Conservation (phyloP, 768 basidiomycete genomes). For the Sarcomyxa edulis region DNA sequence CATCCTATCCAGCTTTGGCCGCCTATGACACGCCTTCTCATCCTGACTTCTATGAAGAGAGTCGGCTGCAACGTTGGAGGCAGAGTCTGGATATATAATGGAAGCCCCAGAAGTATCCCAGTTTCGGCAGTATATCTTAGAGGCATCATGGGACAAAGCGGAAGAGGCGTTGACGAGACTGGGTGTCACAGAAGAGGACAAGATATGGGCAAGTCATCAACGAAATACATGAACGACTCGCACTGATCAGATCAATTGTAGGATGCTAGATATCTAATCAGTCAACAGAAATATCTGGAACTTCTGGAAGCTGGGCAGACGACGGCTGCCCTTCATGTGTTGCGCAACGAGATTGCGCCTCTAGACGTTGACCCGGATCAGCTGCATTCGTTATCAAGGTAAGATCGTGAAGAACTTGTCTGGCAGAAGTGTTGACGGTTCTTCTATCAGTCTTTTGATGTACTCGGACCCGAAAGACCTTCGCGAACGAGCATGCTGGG, state of each 20-base stretch:
- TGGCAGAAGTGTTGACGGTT: slow-evolving; percentile 6
- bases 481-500: slow-evolving; percentile 78
- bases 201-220: slow-evolving; percentile 64
- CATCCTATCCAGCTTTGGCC: slow-evolving; percentile 10
- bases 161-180: slow-evolving; percentile 63
- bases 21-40: not conserved
- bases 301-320: slow-evolving; percentile 77
- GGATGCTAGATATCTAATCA: slow-evolving; percentile 84
- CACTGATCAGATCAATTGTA: slow-evolving; percentile 22
- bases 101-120: slow-evolving; percentile 73
- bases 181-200: slow-evolving; percentile 64
- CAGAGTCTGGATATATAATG: slow-evolving; percentile 87
- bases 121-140: slow-evolving; percentile 76
- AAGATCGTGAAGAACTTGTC: slow-evolving; percentile 13
- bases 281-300: slow-evolving; percentile 95
- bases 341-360: slow-evolving; percentile 87
- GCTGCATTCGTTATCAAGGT: slow-evolving; percentile 88
- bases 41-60: slow-evolving; percentile 45
- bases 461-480: slow-evolving; percentile 83
- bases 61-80: slow-evolving; percentile 84
- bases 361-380: slow-evolving; percentile 74
- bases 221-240: slow-evolving; percentile 52
- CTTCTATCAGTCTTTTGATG: slow-evolving; percentile 74
- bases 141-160: slow-evolving; percentile 78
- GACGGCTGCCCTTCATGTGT: slow-evolving; percentile 75